Percentiles rank a stretch among this genome's conserved stretches.
phyloP scores from a whole-genome alignment of 2,329 filamentous ascomycete genomes.

The Mycocentrospora acerina region DNA sequence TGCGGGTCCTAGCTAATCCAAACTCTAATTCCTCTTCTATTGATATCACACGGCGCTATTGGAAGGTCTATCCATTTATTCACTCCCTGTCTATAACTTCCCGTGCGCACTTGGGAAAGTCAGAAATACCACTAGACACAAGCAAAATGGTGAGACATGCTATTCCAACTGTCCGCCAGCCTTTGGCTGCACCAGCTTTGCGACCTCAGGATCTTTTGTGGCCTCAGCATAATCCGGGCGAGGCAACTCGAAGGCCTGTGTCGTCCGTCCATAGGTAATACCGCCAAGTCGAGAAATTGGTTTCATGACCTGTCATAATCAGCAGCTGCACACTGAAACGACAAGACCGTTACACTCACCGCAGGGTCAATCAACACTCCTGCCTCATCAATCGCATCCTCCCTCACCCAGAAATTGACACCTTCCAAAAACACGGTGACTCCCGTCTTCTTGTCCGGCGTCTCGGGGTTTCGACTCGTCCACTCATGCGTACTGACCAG shows the following conservation, averaged over 20 bases:
- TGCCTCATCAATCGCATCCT: conserved; percentile 83
- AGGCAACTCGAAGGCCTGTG: conserved; percentile 70
- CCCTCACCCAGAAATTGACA: conserved; percentile 81
- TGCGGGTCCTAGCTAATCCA: no score
- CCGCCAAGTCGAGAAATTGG: conserved; percentile 81
- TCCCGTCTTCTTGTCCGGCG: conserved; percentile 72
- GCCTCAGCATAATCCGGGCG: conserved; percentile 54
- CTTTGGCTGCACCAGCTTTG: conserved; percentile 57
- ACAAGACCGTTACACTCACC: conserved; percentile 45
- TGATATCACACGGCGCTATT: no score
- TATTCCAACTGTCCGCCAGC: conserved; percentile 26
- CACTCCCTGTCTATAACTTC: not conserved
- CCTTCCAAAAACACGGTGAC: conserved; percentile 80
- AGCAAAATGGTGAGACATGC: conserved; percentile 4
- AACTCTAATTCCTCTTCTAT: no score
- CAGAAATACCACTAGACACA: conserved; percentile 2
- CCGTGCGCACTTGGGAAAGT: conserved; percentile 6
- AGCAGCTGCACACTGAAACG: conserved; percentile 3
- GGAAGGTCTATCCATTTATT: no score
- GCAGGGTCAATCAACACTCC: conserved; percentile 71
- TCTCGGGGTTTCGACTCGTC: conserved; percentile 61
- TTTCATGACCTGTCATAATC: conserved; percentile 60
- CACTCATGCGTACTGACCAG: conserved; percentile 75
- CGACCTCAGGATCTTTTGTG: conserved; percentile 55
- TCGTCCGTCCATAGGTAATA: conserved; percentile 76